Evolutionary conservation across 1,284 basidiomycete species (phyloP).

Genomic region (Tylopilus sp.): DNA sequence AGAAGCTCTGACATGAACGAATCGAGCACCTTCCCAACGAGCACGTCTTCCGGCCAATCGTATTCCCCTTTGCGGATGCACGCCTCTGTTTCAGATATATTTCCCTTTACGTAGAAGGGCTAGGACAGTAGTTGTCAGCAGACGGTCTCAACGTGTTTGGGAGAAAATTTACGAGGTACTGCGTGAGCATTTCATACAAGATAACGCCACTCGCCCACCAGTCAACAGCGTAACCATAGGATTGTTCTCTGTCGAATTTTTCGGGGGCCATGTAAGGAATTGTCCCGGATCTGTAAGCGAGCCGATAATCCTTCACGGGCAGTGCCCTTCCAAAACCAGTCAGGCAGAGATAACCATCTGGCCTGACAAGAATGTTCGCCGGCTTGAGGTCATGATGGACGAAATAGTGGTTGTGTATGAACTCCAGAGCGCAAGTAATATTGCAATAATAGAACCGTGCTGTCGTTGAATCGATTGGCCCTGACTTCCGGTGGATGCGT

Average conservation of each 20-base stretch:
- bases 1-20: too few species aligned
- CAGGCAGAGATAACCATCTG: slow-evolving; percentile 74
- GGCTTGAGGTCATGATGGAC: slow-evolving; percentile 91
- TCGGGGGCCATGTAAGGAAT: slow-evolving; percentile 82
- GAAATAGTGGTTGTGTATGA: slow-evolving; percentile 78
- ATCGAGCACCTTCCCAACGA: too few species aligned
- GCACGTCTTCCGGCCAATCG: too few species aligned
- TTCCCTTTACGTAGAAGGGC: too few species aligned
- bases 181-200: slow-evolving; percentile 81
- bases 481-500: slow-evolving; percentile 43
- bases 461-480: slow-evolving; percentile 42
- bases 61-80: too few species aligned
- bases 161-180: slow-evolving; percentile 55
- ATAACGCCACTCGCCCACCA: slow-evolving; percentile 84
- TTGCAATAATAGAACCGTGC: slow-evolving; percentile 66
- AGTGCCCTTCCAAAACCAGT: slow-evolving; percentile 80
- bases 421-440: slow-evolving; percentile 77
- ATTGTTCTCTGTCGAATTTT: slow-evolving; percentile 55
- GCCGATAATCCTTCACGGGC: slow-evolving; percentile 25
- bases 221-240: slow-evolving; percentile 70
- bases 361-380: slow-evolving; percentile 81
- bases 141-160: background rate
- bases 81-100: too few species aligned
- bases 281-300: slow-evolving; percentile 57
- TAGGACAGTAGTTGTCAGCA: too few species aligned